Evolutionary conservation across 805 yeast species (phyloP).

Genomic region (Candida ovalis): DNA sequence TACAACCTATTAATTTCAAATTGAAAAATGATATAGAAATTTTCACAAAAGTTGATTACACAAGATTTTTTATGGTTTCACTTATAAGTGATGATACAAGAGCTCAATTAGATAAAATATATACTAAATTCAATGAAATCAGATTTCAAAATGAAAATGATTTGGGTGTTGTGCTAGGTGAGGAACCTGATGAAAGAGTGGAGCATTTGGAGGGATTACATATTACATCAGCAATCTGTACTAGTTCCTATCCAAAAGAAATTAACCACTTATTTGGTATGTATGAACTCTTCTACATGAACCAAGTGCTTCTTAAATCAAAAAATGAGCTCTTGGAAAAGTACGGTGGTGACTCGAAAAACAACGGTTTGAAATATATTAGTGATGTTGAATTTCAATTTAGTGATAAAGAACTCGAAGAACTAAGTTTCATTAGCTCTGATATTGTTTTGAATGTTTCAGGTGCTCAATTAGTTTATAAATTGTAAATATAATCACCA

Average conservation of each 20-base stretch:
- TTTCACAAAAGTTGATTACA: constrained; percentile 14
- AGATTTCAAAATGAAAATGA: constrained; percentile 12
- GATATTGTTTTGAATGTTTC: constrained; percentile 12
- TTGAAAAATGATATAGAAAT: constrained; percentile 7
- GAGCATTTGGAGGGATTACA: constrained; percentile 13
- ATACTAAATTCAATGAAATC: constrained; percentile 2
- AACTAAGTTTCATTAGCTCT: constrained; percentile 10
- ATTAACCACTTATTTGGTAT: constrained; percentile 19
- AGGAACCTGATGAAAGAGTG: constrained; percentile 11
- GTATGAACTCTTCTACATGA: constrained; percentile 24
- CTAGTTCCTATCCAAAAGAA: background rate
- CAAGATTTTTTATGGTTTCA: constrained; percentile 12
- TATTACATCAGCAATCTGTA: constrained; percentile 17
- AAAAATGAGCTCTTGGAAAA: constrained; percentile 16
- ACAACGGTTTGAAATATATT: constrained; percentile 10
- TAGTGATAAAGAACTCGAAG: constrained; percentile 9
- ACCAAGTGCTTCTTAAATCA: constrained; percentile 21
- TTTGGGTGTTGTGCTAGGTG: constrained; percentile 19
- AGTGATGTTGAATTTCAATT: constrained; percentile 13
- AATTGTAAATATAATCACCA: constrained; percentile 5
- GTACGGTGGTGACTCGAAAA: constrained; percentile 14
- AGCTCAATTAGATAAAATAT: constrained; percentile 4
- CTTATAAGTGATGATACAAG: constrained; percentile 5
- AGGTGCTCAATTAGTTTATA: constrained; percentile 14
- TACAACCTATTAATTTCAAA: constrained; percentile 3